Percentiles rank a stretch among this genome's conserved stretches.
phyloP scores from a whole-genome alignment of 1,284 basidiomycete species.

The Sporisorium graminicola region DNA sequence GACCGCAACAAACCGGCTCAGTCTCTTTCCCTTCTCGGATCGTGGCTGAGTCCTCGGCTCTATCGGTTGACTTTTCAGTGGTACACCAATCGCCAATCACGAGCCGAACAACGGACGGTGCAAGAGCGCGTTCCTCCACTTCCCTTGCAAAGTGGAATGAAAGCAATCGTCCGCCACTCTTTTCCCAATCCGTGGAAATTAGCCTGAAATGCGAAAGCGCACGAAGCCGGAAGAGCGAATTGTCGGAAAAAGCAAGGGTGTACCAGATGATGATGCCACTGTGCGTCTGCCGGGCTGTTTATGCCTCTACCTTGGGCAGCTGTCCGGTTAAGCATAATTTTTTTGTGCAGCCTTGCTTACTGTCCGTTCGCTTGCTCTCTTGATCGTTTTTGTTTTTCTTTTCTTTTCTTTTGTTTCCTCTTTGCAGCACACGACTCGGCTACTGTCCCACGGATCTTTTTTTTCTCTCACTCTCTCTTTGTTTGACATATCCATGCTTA shows the following conservation, averaged over 20 bases:
- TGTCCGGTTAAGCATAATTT: conserved; percentile 6
- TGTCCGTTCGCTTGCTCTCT: conserved; percentile 4
- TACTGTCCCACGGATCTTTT: too few species aligned
- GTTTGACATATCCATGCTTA: not conserved
- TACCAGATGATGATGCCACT: conserved; percentile 8
- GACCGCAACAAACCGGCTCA: not conserved
- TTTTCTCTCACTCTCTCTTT: too few species aligned
- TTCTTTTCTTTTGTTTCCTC: too few species aligned
- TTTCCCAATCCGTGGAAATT: conserved; percentile 7
- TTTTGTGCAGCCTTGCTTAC: not conserved
- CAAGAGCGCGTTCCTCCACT: too few species aligned
- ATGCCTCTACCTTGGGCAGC: not conserved
- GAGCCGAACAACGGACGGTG: not conserved
- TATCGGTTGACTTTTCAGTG: not conserved
- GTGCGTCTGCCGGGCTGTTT: not conserved
- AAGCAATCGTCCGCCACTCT: too few species aligned
- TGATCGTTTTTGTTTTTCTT: too few species aligned
- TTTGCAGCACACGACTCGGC: too few species aligned
- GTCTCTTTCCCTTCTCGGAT: not conserved
- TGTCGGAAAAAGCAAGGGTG: not conserved
- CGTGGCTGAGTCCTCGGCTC: not conserved
- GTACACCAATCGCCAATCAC: not conserved
- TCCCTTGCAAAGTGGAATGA: too few species aligned
- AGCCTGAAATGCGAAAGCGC: not conserved
- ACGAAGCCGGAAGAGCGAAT: conserved; percentile 1